Evolutionary conservation across 78 protist genomes (phyloP).

Genomic region (Dictyostelium capitatum): DNA sequence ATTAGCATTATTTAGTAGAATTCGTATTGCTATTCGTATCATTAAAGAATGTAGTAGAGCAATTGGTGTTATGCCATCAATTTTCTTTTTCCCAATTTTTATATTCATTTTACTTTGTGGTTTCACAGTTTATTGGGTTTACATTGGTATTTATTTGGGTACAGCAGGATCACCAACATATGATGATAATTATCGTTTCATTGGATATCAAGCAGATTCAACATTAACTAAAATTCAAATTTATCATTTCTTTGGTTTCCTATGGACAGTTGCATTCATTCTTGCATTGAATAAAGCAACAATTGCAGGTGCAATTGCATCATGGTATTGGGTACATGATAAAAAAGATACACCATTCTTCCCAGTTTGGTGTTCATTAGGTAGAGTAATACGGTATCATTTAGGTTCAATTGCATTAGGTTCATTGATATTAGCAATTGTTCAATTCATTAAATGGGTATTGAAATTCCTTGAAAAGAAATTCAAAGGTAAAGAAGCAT

Average conservation of each 20-base stretch:
- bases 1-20: constrained; percentile 49
- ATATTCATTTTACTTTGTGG: constrained; percentile 15
- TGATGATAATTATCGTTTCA: not conserved
- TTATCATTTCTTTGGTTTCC: constrained; percentile 91
- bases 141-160: constrained; percentile 45
- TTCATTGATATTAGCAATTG: constrained; percentile 88
- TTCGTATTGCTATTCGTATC: constrained; percentile 83
- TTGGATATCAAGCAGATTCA: constrained; percentile 26
- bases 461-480: constrained; percentile 69
- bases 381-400: constrained; percentile 86
- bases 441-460: constrained; percentile 88
- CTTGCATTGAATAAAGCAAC: constrained; percentile 83
- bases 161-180: constrained; percentile 54
- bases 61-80: constrained; percentile 80
- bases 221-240: constrained; percentile 12
- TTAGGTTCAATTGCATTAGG: constrained; percentile 93
- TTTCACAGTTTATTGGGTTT: constrained; percentile 83
- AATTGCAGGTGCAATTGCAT: constrained; percentile 88
- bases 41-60: constrained; percentile 89
- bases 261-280: constrained; percentile 88
- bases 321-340: constrained; percentile 89
- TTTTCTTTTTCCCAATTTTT: constrained; percentile 86
- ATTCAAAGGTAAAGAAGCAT: constrained; percentile 43
- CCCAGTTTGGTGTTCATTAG: constrained; percentile 72
- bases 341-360: constrained; percentile 79